phyloP scores from a whole-genome alignment of 2,329 filamentous ascomycete species.

The Stachybotrys chartarum region DNA sequence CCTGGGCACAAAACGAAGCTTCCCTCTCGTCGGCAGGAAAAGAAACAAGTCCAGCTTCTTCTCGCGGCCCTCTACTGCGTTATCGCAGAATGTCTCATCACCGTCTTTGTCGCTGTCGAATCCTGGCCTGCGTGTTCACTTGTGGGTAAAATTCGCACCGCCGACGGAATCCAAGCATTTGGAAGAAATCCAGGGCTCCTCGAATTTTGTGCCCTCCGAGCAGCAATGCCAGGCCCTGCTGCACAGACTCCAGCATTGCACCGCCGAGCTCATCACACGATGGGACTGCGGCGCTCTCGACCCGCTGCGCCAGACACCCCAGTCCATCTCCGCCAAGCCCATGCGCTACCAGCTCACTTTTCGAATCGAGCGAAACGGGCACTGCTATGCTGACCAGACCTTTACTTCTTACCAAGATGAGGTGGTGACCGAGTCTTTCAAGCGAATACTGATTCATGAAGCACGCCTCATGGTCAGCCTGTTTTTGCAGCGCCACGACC shows the following conservation, averaged over 20 bases:
- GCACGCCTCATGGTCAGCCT: constrained; percentile 43
- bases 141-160: constrained; percentile 38
- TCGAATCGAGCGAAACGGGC: constrained; percentile 33
- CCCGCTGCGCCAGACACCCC: constrained; percentile 19
- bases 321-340: constrained; percentile 29
- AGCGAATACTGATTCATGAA: constrained; percentile 40
- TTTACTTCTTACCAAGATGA: constrained; percentile 45
- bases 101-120: constrained; percentile 4
- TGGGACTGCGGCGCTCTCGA: constrained; percentile 41
- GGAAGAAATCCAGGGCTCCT: constrained; percentile 39
- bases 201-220: constrained; percentile 33
- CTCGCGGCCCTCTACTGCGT: constrained; percentile 11
- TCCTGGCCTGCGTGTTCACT: constrained; percentile 29
- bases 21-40: constrained; percentile 20
- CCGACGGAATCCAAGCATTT: constrained; percentile 35
- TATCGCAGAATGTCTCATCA: constrained; percentile 4
- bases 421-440: constrained; percentile 32
- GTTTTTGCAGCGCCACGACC: constrained; percentile 42
- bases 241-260: constrained; percentile 43
- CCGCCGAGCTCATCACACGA: constrained; percentile 45
- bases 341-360: constrained; percentile 42
- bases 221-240: constrained; percentile 42
- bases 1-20: constrained; percentile 19
- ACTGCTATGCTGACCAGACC: constrained; percentile 34
- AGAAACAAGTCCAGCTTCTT: constrained; percentile 12